These are phyloP conservation scores for Backusella psychrophila DNA, from an alignment of 192 early-diverging fungal species.

Conservation along the genomic window DNA sequence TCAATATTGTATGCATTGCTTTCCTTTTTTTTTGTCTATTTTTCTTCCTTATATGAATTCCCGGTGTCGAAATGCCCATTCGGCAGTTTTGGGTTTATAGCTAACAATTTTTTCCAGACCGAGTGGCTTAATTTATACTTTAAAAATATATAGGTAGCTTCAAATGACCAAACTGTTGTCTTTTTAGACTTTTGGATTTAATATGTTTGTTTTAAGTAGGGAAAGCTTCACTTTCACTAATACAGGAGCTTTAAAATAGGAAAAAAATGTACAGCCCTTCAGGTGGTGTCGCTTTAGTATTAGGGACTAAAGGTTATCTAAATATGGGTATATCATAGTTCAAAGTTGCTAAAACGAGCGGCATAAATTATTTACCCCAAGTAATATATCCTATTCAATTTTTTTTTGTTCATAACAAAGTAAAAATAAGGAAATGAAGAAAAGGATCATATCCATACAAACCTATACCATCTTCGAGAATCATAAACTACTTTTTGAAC, in stretches of 20 bases:
- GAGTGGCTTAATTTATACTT: neutral
- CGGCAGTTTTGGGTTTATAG: neutral
- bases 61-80: neutral
- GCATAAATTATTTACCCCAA: neutral
- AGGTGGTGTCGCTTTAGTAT: neutral
- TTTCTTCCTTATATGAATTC: neutral
- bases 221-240: neutral
- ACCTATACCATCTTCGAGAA: neutral
- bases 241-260: neutral
- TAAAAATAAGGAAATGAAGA: neutral
- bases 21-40: neutral
- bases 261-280: neutral
- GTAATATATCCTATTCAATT: neutral
- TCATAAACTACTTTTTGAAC: neutral
- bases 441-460: neutral
- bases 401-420: neutral
- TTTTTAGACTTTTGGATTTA: neutral
- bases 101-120: neutral
- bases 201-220: conserved; percentile 6
- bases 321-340: conserved; percentile 1
- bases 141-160: neutral
- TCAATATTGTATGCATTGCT: neutral
- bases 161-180: neutral
- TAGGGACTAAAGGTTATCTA: neutral
- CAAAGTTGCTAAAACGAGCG: neutral